Percentiles rank a stretch among this genome's conserved stretches.
These are phyloP conservation scores for Ceratocystis cubensis DNA, from an alignment of 2,329 filamentous ascomycete genomes.

Conservation along the genomic window DNA sequence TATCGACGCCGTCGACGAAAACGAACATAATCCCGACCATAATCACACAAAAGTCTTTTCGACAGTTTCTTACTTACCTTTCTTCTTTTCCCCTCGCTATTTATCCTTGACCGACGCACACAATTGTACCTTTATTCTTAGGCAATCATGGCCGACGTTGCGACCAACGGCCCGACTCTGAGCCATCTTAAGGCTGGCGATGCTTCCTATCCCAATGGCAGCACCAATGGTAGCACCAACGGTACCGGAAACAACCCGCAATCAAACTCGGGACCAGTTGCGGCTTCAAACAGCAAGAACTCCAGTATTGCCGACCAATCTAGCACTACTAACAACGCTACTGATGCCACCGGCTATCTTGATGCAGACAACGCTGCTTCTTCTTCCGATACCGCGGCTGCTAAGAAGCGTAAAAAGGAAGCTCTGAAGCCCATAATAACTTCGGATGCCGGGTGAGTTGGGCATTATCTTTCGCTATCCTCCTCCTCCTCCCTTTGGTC, in stretches of 20 bases:
- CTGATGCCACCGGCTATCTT: background rate
- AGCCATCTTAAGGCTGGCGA: background rate
- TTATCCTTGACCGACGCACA: background rate
- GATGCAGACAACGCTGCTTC: slow-evolving; percentile 1
- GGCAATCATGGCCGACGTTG: slow-evolving; percentile 12
- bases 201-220: background rate
- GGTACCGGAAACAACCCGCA: background rate
- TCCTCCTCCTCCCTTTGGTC: background rate
- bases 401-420: slow-evolving; percentile 18
- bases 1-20: background rate
- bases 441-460: slow-evolving; percentile 9
- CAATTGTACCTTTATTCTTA: background rate
- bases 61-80: background rate
- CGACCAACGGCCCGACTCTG: slow-evolving; percentile 15
- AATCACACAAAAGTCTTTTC: background rate
- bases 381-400: slow-evolving; percentile 1
- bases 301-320: background rate
- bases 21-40: background rate
- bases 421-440: slow-evolving; percentile 16
- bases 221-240: background rate
- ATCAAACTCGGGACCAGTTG: background rate
- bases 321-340: background rate
- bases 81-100: background rate
- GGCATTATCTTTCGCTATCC: background rate
- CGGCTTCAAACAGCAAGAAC: background rate